Percentiles rank a stretch among this genome's conserved stretches.
phyloP scores from a whole-genome alignment of 2,329 filamentous ascomycete genomes.

The Ophiostoma ulmi region DNA sequence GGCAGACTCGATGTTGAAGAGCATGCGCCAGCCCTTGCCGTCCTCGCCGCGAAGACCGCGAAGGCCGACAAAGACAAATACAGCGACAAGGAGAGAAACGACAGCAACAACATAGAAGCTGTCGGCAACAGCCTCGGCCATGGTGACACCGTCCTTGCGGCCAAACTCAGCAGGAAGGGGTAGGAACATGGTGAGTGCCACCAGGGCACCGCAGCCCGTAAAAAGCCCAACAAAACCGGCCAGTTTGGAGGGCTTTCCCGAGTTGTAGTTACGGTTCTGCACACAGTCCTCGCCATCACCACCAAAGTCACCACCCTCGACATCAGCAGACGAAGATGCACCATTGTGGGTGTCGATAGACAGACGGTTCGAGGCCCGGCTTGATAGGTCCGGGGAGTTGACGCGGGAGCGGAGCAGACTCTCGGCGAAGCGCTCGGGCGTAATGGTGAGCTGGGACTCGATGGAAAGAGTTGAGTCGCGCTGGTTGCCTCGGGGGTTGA shows the following conservation, averaged over 20 bases:
- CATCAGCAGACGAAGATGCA: neutral
- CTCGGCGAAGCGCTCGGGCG: conserved; percentile 53
- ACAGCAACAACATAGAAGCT: conserved; percentile 83
- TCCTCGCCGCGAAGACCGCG: conserved; percentile 66
- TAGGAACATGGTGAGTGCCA: conserved; percentile 76
- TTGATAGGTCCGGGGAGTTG: neutral
- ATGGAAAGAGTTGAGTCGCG: conserved; percentile 62
- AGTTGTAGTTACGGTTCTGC: conserved; percentile 9
- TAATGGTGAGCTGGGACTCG: conserved; percentile 70
- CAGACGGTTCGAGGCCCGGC: conserved; percentile 22
- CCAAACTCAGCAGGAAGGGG: conserved; percentile 78
- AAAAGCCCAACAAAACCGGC: conserved; percentile 89
- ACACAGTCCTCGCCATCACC: conserved; percentile 26
- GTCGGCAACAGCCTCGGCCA: conserved; percentile 68
- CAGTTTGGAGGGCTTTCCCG: conserved; percentile 54
- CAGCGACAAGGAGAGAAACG: conserved; percentile 65
- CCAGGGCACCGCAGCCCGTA: conserved; percentile 83
- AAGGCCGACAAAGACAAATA: conserved; percentile 75
- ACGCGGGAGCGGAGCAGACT: conserved; percentile 22
- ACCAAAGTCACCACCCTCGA: neutral
- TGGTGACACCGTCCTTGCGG: conserved; percentile 64
- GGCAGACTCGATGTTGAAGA: conserved; percentile 42
- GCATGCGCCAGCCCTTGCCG: conserved; percentile 62
- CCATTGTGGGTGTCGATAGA: conserved; percentile 14
- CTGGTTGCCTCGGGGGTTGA: conserved; percentile 33